Conservation (phyloP, 2,329 filamentous ascomycete species). For the Scortechinia acanthostroma region DNA sequence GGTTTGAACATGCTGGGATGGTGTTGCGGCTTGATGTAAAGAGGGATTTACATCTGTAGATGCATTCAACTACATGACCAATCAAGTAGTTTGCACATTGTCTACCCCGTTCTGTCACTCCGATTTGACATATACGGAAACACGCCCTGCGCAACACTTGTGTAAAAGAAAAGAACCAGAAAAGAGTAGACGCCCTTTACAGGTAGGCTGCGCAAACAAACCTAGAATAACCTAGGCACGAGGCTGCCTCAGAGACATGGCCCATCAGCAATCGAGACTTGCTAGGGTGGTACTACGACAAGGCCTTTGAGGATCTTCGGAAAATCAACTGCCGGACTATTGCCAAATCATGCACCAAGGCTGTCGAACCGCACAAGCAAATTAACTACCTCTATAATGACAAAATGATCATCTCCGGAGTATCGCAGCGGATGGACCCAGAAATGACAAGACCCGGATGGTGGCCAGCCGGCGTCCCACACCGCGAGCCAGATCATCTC, state of each 20-base stretch:
- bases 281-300: conserved; percentile 32
- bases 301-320: conserved; percentile 29
- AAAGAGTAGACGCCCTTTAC: too few species aligned
- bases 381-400: conserved; percentile 37
- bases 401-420: conserved; percentile 16
- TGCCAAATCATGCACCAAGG: conserved; percentile 33
- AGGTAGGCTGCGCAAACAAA: too few species aligned
- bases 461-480: conserved; percentile 31
- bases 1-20: conserved; percentile 1
- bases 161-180: too few species aligned
- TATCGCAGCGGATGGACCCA: conserved; percentile 24
- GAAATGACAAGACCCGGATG: conserved; percentile 32
- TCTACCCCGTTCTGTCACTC: too few species aligned
- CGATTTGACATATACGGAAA: too few species aligned
- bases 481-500: conserved; percentile 37
- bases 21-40: neutral
- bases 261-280: too few species aligned
- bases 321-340: conserved; percentile 34
- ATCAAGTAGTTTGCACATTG: too few species aligned
- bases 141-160: too few species aligned
- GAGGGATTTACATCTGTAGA: too few species aligned
- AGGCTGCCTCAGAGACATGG: too few species aligned
- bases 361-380: conserved; percentile 35
- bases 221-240: too few species aligned
- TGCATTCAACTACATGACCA: too few species aligned